A percentile compares a stretch with the other conserved stretches of the same genome.
These are phyloP conservation scores for Nicotiana paniculata DNA, from an alignment of 257 asterid genomes.

Conservation along the genomic window DNA sequence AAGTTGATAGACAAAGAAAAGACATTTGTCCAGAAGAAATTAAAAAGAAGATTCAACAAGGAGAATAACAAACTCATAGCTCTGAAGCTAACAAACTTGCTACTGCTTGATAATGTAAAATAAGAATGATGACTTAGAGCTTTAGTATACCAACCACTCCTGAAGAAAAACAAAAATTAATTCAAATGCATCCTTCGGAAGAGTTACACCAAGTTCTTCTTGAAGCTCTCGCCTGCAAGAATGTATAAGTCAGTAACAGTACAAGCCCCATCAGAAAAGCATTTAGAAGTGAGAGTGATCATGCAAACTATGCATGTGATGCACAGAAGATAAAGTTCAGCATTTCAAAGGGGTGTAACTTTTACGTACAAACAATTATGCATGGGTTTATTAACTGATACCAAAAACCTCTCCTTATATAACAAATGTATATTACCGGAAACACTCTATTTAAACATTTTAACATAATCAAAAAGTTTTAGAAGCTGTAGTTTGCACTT, in stretches of 20 bases:
- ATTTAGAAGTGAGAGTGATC: background rate
- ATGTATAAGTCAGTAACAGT: slow-evolving; percentile 15
- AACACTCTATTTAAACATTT: too few species aligned
- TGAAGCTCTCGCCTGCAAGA: slow-evolving; percentile 87
- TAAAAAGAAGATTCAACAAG: background rate
- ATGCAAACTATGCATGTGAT: background rate
- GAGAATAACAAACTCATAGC: background rate
- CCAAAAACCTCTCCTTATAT: background rate
- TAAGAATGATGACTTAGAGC: background rate
- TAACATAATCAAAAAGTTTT: background rate
- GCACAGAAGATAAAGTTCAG: background rate
- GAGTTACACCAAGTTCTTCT: slow-evolving; percentile 87
- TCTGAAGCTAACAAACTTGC: background rate
- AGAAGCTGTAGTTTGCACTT: background rate
- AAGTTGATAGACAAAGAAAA: background rate
- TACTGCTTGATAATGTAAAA: background rate
- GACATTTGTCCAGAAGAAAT: background rate
- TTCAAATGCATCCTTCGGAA: slow-evolving; percentile 93
- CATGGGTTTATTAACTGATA: background rate
- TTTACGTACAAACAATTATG: background rate
- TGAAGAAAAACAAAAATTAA: slow-evolving; percentile 66
- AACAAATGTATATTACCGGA: background rate
- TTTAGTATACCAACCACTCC: slow-evolving; percentile 58
- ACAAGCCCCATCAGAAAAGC: slow-evolving; percentile 7
- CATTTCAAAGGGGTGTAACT: background rate